phyloP scores from a whole-genome alignment of 2,329 filamentous ascomycete species.

The Venturia nashicola region DNA sequence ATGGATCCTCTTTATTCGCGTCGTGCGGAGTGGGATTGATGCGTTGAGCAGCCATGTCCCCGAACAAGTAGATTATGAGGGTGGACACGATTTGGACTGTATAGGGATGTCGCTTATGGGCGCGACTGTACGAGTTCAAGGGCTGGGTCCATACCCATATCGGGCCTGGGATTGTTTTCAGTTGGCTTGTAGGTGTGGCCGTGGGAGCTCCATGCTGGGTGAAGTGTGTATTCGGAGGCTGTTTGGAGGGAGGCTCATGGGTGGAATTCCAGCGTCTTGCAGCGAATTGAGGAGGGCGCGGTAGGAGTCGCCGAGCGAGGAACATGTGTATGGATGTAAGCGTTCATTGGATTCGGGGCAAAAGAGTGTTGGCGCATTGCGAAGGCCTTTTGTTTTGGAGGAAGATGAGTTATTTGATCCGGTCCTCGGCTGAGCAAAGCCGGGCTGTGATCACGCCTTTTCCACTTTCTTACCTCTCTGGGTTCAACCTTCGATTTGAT shows the following conservation, averaged over 20 bases:
- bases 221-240: background rate
- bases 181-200: background rate
- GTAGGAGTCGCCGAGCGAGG: conserved; percentile 2
- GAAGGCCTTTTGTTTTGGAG: background rate
- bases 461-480: background rate
- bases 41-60: conserved; percentile 65
- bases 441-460: background rate
- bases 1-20: conserved; percentile 12
- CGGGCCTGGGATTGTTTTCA: conserved; percentile 9
- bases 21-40: conserved; percentile 28
- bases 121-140: conserved; percentile 49
- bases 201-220: background rate
- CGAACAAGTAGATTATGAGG: conserved; percentile 65
- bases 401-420: background rate
- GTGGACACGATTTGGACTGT: conserved; percentile 67
- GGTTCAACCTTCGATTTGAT: background rate
- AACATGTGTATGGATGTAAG: background rate
- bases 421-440: background rate
- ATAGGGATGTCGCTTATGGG: conserved; percentile 61
- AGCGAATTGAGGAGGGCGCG: background rate
- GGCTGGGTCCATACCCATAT: conserved; percentile 17
- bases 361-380: background rate
- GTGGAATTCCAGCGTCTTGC: background rate
- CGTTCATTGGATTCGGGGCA: background rate
- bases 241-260: background rate